Evolutionary conservation across 2,329 filamentous ascomycete genomes (phyloP).

Genomic region (Xylariales sp.): DNA sequence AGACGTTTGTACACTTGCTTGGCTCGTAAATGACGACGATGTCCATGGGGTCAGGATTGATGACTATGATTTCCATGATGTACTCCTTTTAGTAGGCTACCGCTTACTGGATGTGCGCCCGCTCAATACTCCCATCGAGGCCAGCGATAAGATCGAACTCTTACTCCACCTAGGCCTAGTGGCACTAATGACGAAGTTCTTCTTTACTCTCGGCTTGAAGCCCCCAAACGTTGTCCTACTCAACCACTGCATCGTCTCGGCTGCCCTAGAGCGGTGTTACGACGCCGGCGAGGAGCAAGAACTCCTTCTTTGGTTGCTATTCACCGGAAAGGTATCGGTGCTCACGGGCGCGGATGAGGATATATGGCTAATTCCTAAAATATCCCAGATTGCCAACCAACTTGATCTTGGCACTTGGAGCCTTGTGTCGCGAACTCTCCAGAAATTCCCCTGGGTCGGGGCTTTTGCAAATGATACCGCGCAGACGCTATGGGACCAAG

Average conservation of each 20-base stretch:
- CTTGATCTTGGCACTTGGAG: conserved; percentile 31
- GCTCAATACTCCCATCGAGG: conserved; percentile 18
- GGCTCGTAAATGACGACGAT: conserved; percentile 38
- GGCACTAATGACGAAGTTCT: conserved; percentile 45
- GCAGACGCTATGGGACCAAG: conserved; percentile 23
- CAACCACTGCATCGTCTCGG: conserved; percentile 13
- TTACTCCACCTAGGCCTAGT: conserved; percentile 45
- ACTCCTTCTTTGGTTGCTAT: conserved; percentile 42
- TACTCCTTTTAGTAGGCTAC: conserved; percentile 45
- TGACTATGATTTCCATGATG: conserved; percentile 44
- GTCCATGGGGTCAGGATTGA: conserved; percentile 33
- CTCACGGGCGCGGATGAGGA: conserved; percentile 22
- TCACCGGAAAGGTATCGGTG: conserved; percentile 30
- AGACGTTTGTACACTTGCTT: conserved; percentile 37
- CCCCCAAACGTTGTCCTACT: conserved; percentile 35
- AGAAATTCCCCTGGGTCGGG: conserved; percentile 30
- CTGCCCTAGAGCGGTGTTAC: not conserved
- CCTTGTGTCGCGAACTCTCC: conserved; percentile 11
- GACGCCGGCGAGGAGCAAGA: conserved; percentile 31
- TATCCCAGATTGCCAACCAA: conserved; percentile 7
- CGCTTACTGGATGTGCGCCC: conserved; percentile 42
- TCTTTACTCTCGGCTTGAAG: conserved; percentile 36
- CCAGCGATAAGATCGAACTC: conserved; percentile 27
- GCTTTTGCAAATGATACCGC: conserved; percentile 22
- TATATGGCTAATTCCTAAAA: conserved; percentile 28